Conservation (phyloP, 169 alveolate species). For the Eimeria brunetti region DNA sequence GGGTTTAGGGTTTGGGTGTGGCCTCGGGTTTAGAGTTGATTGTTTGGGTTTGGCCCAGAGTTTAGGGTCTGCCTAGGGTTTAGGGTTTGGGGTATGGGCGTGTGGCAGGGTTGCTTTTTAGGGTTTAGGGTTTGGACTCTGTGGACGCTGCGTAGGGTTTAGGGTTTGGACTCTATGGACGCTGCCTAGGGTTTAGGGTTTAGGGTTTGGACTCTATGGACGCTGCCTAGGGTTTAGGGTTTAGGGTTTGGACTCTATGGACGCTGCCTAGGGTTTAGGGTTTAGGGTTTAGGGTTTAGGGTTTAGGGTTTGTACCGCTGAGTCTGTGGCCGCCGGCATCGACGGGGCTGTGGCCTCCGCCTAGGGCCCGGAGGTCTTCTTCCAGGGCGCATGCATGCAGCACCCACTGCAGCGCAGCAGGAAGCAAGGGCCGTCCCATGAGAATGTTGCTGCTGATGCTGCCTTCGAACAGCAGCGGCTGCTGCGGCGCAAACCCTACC, state of each 20-base stretch:
- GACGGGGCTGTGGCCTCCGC: constrained; percentile 14
- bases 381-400: constrained; percentile 58
- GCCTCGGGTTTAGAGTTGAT: no score
- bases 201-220: no score
- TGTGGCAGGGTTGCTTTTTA: no score
- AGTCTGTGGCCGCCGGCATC: constrained; percentile 69
- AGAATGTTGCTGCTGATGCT: constrained; percentile 50
- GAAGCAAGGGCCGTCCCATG: constrained; percentile 43
- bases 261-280: constrained; percentile 18
- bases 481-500: constrained; percentile 52
- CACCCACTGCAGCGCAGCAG: constrained; percentile 1
- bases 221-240: neutral
- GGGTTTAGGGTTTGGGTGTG: no score
- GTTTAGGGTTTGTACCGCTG: constrained; percentile 1
- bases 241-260: neutral
- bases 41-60: no score
- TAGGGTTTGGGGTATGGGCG: no score
- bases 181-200: no score
- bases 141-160: no score
- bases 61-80: no score
- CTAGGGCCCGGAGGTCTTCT: constrained; percentile 13
- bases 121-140: no score
- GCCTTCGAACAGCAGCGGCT: constrained; percentile 38
- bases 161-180: no score
- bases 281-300: neutral